A percentile compares a stretch with the other conserved stretches of the same genome.
Conservation (phyloP, 73 alveolate species). For the Paramecium tetraurelia region DNA sequence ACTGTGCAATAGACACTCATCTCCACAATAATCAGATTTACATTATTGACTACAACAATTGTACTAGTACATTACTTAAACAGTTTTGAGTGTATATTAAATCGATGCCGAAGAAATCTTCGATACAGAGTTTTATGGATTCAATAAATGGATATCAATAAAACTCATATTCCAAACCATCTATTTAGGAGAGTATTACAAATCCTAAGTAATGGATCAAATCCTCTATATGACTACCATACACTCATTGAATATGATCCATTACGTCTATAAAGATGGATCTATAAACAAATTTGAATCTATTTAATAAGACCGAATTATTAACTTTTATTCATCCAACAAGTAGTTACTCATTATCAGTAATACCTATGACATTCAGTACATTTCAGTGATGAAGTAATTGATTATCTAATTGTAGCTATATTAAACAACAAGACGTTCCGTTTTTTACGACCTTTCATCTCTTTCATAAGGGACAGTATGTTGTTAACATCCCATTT, state of each 20-base stretch:
- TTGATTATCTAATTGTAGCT: background rate
- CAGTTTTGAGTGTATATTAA: conserved; percentile 3
- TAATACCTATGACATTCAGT: background rate
- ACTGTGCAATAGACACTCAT: background rate
- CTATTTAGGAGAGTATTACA: background rate
- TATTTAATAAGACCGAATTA: background rate
- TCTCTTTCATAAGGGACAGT: background rate
- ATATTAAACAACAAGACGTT: background rate
- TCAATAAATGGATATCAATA: background rate
- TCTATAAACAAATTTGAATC: background rate
- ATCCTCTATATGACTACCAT: background rate
- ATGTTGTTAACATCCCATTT: background rate
- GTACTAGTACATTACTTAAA: background rate
- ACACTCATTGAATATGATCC: background rate
- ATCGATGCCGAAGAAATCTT: background rate
- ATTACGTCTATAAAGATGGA: background rate
- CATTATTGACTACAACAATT: background rate
- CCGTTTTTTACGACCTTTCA: background rate
- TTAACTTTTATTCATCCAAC: background rate
- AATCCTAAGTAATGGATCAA: background rate
- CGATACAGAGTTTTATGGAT: background rate
- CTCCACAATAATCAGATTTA: background rate
- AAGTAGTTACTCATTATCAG: background rate
- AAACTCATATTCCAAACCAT: background rate
- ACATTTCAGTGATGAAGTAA: background rate